Base-by-base conservation (phyloP, 2,329 filamentous ascomycete species). In the Albifimbria verrucaria region DNA sequence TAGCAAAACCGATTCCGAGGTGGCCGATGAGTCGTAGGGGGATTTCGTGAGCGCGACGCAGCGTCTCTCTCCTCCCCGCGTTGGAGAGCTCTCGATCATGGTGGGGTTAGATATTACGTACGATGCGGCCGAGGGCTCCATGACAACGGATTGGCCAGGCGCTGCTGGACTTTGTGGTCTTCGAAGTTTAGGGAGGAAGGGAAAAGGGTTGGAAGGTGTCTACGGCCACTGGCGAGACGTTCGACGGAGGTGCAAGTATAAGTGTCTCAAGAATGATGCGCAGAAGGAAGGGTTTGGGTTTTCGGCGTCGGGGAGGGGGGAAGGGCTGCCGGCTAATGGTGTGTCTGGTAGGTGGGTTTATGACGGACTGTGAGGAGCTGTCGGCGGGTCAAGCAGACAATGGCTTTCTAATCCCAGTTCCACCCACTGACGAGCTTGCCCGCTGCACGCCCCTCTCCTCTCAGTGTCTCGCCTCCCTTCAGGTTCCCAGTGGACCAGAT, bases 61-160 rank as follows among this genome's bases (percentile, higher is more conserved):
- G n/a, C 44, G 15, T n/a, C 20, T 23, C 23, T 21, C 44, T n/a
- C 32, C 12, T 39, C 32, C 32, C 32, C 32, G 32, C 32, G 32
- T 39, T 12, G 32, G 32, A 39, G 32, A 47, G 44, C 44, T 47
- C 44, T 18, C 44, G 46, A 48, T 44, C 36, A 62, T 54, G 54
- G 54, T 56, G 44, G 50, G 52, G 61, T 55, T 49, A 54, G 54
- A 43, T 64, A 78, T 67, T 79, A 68, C 59, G 68, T 70, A 64
- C 69, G 64, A 53, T 22, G 52, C 25, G n/a, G 53, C 52, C 39
- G 51, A 41, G 53, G 52, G 55, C 50, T 65, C 62, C 61, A 49
- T 56, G 21, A 23, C 44, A 23, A 24, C 22, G 50, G 56, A 56
- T 48, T n/a, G 26, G 26, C 39, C 28, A 44, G 44, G 23, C 23